Evolutionary conservation across 2,329 filamentous ascomycete genomes (phyloP), one percentile per base, ranked within the genome.

Genomic region (Clathrospora elynae): DNA sequence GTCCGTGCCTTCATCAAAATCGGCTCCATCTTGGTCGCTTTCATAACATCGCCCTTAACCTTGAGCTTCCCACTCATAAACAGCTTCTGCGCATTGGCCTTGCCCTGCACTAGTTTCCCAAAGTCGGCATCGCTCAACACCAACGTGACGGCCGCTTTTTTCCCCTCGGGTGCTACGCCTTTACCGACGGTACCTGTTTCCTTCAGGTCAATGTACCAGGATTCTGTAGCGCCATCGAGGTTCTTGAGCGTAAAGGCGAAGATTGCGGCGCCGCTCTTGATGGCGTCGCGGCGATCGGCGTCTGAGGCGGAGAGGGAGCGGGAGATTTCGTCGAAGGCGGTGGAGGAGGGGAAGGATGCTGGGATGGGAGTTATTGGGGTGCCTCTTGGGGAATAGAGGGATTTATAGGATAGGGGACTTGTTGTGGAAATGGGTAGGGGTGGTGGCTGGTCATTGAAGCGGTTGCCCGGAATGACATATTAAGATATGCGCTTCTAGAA

Each of bases 61-160:
- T 97, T 99, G 68, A 99, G 80, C 81, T 96, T 96, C 64, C 93
- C 93, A n/a, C 83, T 83, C 92, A 99, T 97, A 77, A 97, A 96
- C 54, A 99, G 77, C 61, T 86, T 85, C 80, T 99, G 93, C 43
- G 93, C 90, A 68, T 96, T 96, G 62, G 88, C 90, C 78, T 95
- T 90, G 69, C 93, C 93, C 24, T 78, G 66, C 40, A 95, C 85
- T 55, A 99, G 81, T 70, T 87, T 85, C 56, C 77, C 83, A 68
- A 99, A 99, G 74, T 97, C 90, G 44, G 83, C 81, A 52, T 99
- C 93, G 47, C 85, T 88, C 57, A 97, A 82, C 4, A 80, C 72
- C 31, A 97, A 81, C n/a, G 89, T 95, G 47, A 97, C 92, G 68
- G 85, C 89, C 26, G 92, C 85, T 78, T 96, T 96, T 58, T 81